Conservation (phyloP, 306 rosid genomes). For the Pyrus pyrifolia region DNA sequence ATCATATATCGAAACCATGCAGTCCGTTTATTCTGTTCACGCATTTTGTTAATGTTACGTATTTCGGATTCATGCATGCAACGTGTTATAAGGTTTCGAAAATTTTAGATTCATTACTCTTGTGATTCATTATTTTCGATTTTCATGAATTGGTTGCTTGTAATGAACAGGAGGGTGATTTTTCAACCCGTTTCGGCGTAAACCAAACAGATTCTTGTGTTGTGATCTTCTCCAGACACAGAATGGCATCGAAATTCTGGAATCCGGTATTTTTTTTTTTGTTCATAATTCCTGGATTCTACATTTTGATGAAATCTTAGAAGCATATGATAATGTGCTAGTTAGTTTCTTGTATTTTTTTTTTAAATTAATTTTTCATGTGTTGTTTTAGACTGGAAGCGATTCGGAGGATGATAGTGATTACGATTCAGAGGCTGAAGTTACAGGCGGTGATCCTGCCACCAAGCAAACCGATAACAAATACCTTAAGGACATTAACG, state of each 20-base stretch:
- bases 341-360: neutral
- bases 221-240: neutral
- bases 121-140: neutral
- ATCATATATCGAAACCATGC: no score
- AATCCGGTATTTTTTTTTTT: conserved; percentile 27
- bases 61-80: neutral
- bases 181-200: neutral
- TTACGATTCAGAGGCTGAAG: conserved; percentile 41
- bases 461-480: conserved; percentile 20
- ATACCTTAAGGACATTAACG: conserved; percentile 25
- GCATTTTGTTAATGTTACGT: neutral
- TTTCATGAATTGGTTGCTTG: neutral
- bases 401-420: conserved; percentile 59
- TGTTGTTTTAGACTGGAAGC: conserved; percentile 45
- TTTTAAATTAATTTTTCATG: neutral
- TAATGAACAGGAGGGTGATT: neutral
- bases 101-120: neutral
- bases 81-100: neutral
- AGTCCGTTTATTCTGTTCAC: no score
- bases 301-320: neutral
- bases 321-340: neutral
- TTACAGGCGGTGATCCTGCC: conserved; percentile 24
- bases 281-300: neutral
- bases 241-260: conserved; percentile 40
- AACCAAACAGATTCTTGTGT: neutral